phyloP scores from a whole-genome alignment of 768 basidiomycete genomes.

The Boletus coccyginus region DNA sequence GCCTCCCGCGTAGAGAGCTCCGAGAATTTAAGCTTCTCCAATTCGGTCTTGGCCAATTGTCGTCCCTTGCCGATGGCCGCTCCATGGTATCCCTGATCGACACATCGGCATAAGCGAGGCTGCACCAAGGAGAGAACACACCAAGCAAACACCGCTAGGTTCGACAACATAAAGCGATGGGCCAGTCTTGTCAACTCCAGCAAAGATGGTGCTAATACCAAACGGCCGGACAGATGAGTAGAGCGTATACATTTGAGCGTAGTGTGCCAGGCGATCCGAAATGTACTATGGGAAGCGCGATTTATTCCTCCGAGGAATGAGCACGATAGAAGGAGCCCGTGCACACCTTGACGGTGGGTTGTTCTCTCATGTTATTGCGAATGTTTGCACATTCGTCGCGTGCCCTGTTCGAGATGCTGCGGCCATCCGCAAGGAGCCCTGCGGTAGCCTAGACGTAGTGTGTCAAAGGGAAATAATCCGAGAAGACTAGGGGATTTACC shows the following conservation, averaged over 20 bases:
- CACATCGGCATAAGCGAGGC: neutral
- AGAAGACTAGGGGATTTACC: conserved; percentile 41
- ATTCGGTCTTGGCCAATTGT: conserved; percentile 95
- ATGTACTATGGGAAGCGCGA: conserved; percentile 40
- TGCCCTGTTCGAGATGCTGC: conserved; percentile 81
- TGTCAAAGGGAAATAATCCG: neutral
- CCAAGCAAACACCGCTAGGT: conserved; percentile 90
- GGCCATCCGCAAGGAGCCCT: conserved; percentile 90
- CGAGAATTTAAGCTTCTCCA: conserved; percentile 90
- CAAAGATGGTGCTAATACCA: conserved; percentile 91
- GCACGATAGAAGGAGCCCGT: neutral
- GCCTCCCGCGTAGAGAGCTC: conserved; percentile 82
- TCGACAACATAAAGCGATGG: conserved; percentile 89
- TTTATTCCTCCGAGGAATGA: neutral
- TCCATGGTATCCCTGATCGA: conserved; percentile 82
- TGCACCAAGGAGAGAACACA: conserved; percentile 36
- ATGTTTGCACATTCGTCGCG: conserved; percentile 78
- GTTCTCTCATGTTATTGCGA: conserved; percentile 69
- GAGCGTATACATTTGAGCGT: conserved; percentile 93
- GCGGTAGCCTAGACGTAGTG: conserved; percentile 70
- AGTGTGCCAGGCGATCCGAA: conserved; percentile 80
- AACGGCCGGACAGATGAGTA: conserved; percentile 98
- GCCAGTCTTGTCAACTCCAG: conserved; percentile 83
- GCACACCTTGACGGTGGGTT: conserved; percentile 76
- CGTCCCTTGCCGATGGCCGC: conserved; percentile 99